Percentiles rank a stretch among this genome's conserved stretches.
Evolutionary conservation across 768 basidiomycete species (phyloP).

Genomic region (Hortiboletus flavorubellus): DNA sequence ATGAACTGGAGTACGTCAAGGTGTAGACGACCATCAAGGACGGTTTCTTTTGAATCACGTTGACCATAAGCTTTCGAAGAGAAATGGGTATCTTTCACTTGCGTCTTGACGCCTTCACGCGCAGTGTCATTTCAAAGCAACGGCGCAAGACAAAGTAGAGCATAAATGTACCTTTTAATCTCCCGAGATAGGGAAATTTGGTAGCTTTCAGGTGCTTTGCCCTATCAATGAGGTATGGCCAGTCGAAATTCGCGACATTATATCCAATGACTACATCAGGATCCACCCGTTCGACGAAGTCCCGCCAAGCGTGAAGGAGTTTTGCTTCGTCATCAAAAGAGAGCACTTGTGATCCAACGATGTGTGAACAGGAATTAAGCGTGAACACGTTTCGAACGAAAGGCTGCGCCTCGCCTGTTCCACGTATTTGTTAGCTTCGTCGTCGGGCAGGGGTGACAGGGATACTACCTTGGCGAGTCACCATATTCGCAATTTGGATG

Average conservation of each 20-base stretch:
- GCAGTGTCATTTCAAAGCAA: slow-evolving; percentile 4
- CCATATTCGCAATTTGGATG: slow-evolving; percentile 99
- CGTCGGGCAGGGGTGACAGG: not conserved
- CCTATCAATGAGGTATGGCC: slow-evolving; percentile 93
- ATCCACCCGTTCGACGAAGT: slow-evolving; percentile 87
- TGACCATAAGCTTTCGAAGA: slow-evolving; percentile 97
- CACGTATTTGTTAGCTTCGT: slow-evolving; percentile 3
- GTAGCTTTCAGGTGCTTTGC: slow-evolving; percentile 73
- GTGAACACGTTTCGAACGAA: slow-evolving; percentile 98
- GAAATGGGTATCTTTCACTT: slow-evolving; percentile 92
- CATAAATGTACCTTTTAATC: slow-evolving; percentile 58
- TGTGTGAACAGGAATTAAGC: slow-evolving; percentile 89
- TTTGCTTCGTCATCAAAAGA: slow-evolving; percentile 71
- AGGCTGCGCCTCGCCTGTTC: slow-evolving; percentile 80
- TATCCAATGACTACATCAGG: slow-evolving; percentile 97
- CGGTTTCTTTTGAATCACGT: slow-evolving; percentile 92
- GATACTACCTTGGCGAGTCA: slow-evolving; percentile 83
- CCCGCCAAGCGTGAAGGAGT: slow-evolving; percentile 81
- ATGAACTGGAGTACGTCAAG: slow-evolving; percentile 96
- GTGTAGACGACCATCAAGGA: slow-evolving; percentile 88
- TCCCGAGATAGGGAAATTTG: slow-evolving; percentile 72
- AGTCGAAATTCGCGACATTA: slow-evolving; percentile 91
- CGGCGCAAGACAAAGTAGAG: not conserved
- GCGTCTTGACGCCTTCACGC: slow-evolving; percentile 62
- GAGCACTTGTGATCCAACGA: slow-evolving; percentile 96